A percentile compares a stretch with the other conserved stretches of the same genome.
Conservation (phyloP, 805 yeast species). For the Ogataea methanolica region DNA sequence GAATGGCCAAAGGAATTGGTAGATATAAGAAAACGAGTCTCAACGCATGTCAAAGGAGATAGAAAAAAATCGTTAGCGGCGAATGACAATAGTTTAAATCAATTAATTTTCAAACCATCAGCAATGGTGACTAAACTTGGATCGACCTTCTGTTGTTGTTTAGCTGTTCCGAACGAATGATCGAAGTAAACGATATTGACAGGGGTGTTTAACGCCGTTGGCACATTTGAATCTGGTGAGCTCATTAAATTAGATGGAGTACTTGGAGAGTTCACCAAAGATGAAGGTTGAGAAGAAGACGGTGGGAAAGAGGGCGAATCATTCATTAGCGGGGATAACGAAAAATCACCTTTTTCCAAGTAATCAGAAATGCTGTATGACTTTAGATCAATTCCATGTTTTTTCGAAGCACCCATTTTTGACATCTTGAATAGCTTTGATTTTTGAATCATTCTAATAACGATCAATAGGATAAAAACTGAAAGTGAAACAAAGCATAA, state of each 20-base stretch:
- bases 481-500: no score
- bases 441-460: no score
- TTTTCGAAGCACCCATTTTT: no score
- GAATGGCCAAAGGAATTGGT: neutral
- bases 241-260: neutral
- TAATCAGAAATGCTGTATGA: neutral
- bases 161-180: constrained; percentile 6
- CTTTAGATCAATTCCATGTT: no score
- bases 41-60: no score
- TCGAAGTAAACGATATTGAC: constrained; percentile 7
- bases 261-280: constrained; percentile 5
- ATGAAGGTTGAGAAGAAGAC: constrained; percentile 2
- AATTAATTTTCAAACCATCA: neutral
- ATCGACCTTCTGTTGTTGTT: neutral
- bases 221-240: neutral
- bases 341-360: constrained; percentile 1
- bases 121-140: neutral
- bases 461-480: no score
- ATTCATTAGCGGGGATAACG: neutral
- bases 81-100: neutral
- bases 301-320: neutral
- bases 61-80: neutral
- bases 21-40: neutral
- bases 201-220: neutral
- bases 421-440: no score